Evolutionary conservation across 73 alveolate species (phyloP).

Genomic region (Paraurostyla sp.): DNA sequence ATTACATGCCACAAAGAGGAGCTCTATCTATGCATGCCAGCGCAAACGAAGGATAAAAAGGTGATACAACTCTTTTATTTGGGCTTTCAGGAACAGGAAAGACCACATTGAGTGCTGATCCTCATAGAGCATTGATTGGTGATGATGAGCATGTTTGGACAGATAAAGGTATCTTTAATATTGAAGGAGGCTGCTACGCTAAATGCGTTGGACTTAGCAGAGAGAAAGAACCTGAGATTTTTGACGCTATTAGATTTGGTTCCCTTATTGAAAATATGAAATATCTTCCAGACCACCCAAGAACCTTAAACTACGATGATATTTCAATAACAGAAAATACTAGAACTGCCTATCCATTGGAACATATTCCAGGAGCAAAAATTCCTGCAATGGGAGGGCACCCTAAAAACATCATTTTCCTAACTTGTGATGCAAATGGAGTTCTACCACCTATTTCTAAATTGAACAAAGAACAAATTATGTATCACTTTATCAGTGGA

Average conservation of each 20-base stretch:
- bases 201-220: constrained; percentile 82
- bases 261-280: constrained; percentile 88
- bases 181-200: constrained; percentile 99
- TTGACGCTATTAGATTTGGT: constrained; percentile 91
- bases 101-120: constrained; percentile 97
- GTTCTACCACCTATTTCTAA: constrained; percentile 97
- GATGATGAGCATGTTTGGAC: constrained; percentile 99
- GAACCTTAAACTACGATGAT: constrained; percentile 89
- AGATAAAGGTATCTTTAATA: constrained; percentile 95
- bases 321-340: constrained; percentile 87
- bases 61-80: constrained; percentile 93
- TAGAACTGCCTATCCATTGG: constrained; percentile 92
- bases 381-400: constrained; percentile 96
- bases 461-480: constrained; percentile 91
- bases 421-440: constrained; percentile 98
- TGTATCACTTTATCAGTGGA: constrained; percentile 97
- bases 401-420: constrained; percentile 94
- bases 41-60: constrained; percentile 89
- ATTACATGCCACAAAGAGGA: constrained; percentile 92
- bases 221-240: constrained; percentile 97
- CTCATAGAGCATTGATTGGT: constrained; percentile 92
- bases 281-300: constrained; percentile 70
- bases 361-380: constrained; percentile 94
- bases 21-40: constrained; percentile 95
- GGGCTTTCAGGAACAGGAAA: constrained; percentile 99